These are phyloP conservation scores for Colletotrichum musicola DNA, from an alignment of 2,329 filamentous ascomycete species.

Conservation along the genomic window DNA sequence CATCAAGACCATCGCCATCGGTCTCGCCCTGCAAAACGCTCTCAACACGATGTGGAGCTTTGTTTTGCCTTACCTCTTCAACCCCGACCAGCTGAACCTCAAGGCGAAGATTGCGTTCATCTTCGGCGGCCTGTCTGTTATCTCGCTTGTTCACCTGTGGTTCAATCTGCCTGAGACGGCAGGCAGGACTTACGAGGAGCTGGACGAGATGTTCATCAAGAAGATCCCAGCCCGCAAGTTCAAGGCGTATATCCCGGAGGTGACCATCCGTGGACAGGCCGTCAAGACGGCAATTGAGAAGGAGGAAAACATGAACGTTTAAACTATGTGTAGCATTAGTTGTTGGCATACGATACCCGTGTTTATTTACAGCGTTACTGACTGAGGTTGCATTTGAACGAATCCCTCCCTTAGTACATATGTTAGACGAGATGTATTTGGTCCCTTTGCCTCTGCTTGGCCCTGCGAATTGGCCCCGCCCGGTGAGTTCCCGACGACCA, in stretches of 20 bases:
- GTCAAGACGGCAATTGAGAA: slow-evolving; percentile 24
- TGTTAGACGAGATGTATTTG: no score
- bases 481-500: no score
- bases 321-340: not conserved
- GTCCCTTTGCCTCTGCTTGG: no score
- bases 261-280: slow-evolving; percentile 33
- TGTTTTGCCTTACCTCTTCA: slow-evolving; percentile 43
- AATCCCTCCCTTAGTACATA: no score
- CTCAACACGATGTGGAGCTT: slow-evolving; percentile 39
- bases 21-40: slow-evolving; percentile 49
- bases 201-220: slow-evolving; percentile 46
- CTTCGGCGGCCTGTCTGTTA: slow-evolving; percentile 50
- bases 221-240: slow-evolving; percentile 44
- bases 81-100: slow-evolving; percentile 46
- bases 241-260: slow-evolving; percentile 40
- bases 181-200: slow-evolving; percentile 43
- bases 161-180: slow-evolving; percentile 53
- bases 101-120: slow-evolving; percentile 56
- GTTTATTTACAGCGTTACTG: not conserved
- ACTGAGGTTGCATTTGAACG: no score
- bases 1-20: slow-evolving; percentile 55
- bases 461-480: no score
- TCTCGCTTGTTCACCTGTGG: slow-evolving; percentile 49
- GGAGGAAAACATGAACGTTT: slow-evolving; percentile 16
- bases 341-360: not conserved